Evolutionary conservation across 2,329 filamentous ascomycete genomes (phyloP).

Genomic region (Alternaria conjuncta): DNA sequence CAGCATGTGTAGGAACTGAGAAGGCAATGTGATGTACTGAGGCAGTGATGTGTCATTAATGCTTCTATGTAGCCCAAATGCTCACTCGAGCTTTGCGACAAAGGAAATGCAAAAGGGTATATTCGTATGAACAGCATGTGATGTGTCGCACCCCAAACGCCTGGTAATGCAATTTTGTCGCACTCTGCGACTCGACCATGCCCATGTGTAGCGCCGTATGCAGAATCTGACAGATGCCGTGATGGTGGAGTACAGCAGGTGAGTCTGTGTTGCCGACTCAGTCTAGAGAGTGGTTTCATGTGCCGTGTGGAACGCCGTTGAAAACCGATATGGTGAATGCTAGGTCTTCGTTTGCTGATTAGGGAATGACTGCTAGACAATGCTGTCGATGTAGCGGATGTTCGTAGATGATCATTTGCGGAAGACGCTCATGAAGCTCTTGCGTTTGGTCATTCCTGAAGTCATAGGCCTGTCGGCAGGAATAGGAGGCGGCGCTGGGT

Average conservation of each 20-base stretch:
- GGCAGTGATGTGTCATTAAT: not conserved
- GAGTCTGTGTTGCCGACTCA: constrained; percentile 4
- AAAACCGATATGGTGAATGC: not conserved
- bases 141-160: not conserved
- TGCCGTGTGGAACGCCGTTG: not conserved
- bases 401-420: constrained; percentile 29
- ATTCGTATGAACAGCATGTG: constrained; percentile 3
- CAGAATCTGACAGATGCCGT: constrained; percentile 7
- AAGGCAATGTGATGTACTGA: not conserved
- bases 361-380: not conserved
- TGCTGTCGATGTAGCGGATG: not conserved
- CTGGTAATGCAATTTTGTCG: constrained; percentile 7
- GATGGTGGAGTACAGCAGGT: constrained; percentile 3
- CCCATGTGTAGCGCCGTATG: constrained; percentile 10
- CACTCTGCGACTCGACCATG: constrained; percentile 5
- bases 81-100: not conserved
- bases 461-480: constrained; percentile 35
- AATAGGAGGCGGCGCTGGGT: constrained; percentile 36
- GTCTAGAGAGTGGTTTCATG: not conserved
- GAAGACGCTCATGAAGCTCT: constrained; percentile 56
- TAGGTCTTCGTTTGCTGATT: not conserved
- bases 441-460: constrained; percentile 54
- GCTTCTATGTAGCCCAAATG: constrained; percentile 2
- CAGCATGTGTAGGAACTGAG: not conserved
- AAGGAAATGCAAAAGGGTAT: constrained; percentile 16